Evolutionary conservation across 495 filamentous ascomycete species (phyloP).

Genomic region (Daldinia caldariorum): DNA sequence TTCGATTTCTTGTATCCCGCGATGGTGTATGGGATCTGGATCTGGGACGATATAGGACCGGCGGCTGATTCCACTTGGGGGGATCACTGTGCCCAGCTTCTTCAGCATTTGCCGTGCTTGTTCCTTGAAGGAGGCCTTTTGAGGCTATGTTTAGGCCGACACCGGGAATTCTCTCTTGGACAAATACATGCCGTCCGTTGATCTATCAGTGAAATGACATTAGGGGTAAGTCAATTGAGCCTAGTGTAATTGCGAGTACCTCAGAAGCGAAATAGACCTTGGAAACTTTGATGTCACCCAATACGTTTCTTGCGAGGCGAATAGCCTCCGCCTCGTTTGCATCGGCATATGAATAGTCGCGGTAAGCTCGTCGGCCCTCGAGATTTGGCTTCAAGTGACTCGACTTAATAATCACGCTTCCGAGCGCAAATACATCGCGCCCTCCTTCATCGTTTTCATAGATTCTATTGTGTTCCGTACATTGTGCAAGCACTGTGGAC

Average conservation of each 20-base stretch:
- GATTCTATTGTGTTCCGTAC: conserved; percentile 47
- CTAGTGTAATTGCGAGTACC: too few relatives aligned
- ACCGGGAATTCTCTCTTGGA: conserved; percentile 58
- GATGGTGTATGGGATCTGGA: conserved; percentile 42
- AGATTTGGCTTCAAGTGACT: conserved; percentile 49
- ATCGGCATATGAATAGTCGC: conserved; percentile 55
- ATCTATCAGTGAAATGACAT: conserved; percentile 43
- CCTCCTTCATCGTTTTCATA: conserved; percentile 52
- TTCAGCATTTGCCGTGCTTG: conserved; percentile 52
- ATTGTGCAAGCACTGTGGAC: conserved; percentile 50
- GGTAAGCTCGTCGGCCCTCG: conserved; percentile 24
- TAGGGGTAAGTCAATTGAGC: too few relatives aligned
- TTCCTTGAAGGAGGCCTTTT: conserved; percentile 55
- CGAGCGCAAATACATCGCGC: conserved; percentile 58
- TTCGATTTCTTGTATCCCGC: conserved; percentile 32
- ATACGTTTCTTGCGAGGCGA: conserved; percentile 45
- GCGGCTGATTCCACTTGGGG: conserved; percentile 37
- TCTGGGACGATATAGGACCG: conserved; percentile 49
- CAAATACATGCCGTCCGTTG: conserved; percentile 50
- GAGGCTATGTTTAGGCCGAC: conserved; percentile 55
- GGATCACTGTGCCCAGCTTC: conserved; percentile 3
- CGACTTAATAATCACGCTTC: conserved; percentile 60
- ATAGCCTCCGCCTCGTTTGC: conserved; percentile 55
- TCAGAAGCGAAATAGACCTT: too few relatives aligned
- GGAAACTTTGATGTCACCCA: too few relatives aligned